Evolutionary conservation across 2,329 filamentous ascomycete species (phyloP).

Genomic region (Aspergillus versicolor): DNA sequence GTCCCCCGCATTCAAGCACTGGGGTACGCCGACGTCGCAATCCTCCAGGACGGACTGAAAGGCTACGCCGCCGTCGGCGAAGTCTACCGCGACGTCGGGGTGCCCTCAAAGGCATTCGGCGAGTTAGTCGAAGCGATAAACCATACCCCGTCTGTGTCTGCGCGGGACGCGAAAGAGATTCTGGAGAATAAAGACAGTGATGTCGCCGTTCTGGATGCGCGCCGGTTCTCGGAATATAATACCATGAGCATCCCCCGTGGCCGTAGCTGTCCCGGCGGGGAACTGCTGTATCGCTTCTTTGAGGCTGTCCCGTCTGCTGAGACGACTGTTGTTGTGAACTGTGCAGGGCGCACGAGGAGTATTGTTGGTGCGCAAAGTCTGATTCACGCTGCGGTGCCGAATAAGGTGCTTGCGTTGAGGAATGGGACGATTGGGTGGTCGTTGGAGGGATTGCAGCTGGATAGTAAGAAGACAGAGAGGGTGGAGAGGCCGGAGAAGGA

Average conservation of each 20-base stretch:
- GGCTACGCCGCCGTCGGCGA: neutral
- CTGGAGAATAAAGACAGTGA: neutral
- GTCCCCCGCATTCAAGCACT: neutral
- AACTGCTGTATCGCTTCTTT: slow-evolving; percentile 3
- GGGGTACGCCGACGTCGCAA: neutral
- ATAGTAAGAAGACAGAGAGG: neutral
- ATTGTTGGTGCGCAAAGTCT: neutral
- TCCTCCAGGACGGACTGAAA: neutral
- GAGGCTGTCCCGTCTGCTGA: neutral
- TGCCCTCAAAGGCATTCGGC: neutral
- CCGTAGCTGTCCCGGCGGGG: neutral
- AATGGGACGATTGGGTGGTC: neutral
- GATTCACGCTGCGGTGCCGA: neutral
- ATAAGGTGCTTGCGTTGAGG: neutral
- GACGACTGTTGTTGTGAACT: neutral
- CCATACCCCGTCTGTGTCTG: neutral
- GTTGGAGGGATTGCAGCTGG: neutral
- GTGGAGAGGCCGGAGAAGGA: neutral
- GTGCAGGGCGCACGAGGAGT: neutral
- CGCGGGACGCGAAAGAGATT: neutral
- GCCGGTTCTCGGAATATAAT: neutral
- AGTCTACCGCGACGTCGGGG: slow-evolving; percentile 2
- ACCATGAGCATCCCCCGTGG: slow-evolving; percentile 4
- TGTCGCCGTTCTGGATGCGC: slow-evolving; percentile 1
- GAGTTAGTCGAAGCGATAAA: slow-evolving; percentile 1